A percentile compares a stretch with the other conserved stretches of the same genome.
These are phyloP conservation scores for Geranium brycei DNA, from an alignment of 345 rosid species.

Conservation along the genomic window DNA sequence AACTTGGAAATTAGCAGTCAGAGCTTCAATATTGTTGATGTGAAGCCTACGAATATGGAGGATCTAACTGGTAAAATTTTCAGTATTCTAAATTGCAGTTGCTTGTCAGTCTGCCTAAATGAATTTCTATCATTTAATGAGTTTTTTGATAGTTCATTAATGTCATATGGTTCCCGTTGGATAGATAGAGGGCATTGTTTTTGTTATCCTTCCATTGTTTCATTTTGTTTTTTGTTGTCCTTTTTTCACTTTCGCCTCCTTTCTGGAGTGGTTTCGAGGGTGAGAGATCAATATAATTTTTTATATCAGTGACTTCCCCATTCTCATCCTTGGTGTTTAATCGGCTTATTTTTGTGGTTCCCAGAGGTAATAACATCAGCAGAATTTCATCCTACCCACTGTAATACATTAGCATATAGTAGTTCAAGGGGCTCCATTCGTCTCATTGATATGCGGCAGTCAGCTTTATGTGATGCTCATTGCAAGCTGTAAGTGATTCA, in stretches of 20 bases:
- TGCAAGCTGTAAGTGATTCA: conserved; percentile 61
- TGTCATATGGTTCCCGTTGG: not conserved
- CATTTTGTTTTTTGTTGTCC: not conserved
- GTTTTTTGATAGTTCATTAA: not conserved
- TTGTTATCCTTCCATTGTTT: not conserved
- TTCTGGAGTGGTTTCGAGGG: not conserved
- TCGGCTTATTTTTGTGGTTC: conserved; percentile 11
- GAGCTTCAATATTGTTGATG: conserved; percentile 48
- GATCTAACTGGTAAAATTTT: conserved; percentile 39
- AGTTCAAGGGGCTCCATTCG: conserved; percentile 98
- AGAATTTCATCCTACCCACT: conserved; percentile 90
- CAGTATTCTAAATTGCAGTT: conserved; percentile 2
- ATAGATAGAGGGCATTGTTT: not conserved
- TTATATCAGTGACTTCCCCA: not conserved
- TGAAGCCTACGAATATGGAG: conserved; percentile 55
- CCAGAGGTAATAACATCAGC: conserved; percentile 99
- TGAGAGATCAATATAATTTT: not conserved
- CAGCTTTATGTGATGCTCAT: conserved; percentile 91
- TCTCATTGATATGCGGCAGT: conserved; percentile 90
- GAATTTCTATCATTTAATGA: not conserved
- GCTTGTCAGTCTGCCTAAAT: not conserved
- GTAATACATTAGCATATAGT: conserved; percentile 88
- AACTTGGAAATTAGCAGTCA: conserved; percentile 56
- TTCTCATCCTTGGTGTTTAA: not conserved
- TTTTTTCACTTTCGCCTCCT: not conserved